Base-by-base conservation (phyloP, 2,329 filamentous ascomycete genomes). In the Fusarium armeniacum region DNA sequence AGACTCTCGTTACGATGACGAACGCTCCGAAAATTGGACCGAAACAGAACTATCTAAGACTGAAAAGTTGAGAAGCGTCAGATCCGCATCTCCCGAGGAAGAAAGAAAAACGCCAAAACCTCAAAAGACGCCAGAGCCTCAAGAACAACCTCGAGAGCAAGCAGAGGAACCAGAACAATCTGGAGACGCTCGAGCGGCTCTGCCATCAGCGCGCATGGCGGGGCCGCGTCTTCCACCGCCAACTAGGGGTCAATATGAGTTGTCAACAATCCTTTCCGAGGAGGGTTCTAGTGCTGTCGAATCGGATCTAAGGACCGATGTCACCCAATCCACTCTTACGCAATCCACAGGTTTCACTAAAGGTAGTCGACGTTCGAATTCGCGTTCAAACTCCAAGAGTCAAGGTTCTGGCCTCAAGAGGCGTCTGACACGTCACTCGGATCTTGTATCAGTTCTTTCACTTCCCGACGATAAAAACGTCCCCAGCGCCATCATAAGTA, bases 381-480 rank as follows among this genome's bases (percentile, higher is more conserved):
- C 65, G 38, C 70, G 81, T 65, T 85, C 81, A 62, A 73, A 69
- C 53, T 54, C 67, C 16, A 70, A 77, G 75, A 85, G 72, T 78
- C 83, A 83, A 72, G 85, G 82, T 66, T 80, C 85, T 2, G 85
- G 83, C 44, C 82, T 93, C 35, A 93, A 91, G 78, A 88, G 93
- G 67, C 89, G 92, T 63, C 85, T 97, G 40, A 97, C 94, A 6
- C 97, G 93, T 62, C 94, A 98, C 79, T 94, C 94, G 18, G 96
- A 99, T 78, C 85, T 99, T 26, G 93, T 99, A 40, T 98, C 96
- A 1, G 93, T 97, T 4, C 84, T 99, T 11, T 98, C 94, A 0
- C 81, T 93, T 62, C 89, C 91, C 0, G 85, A 90, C 62, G 82
- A 88, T 58, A 80, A 80, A 36, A 80, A 82, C 28, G 81, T 87